phyloP scores from a whole-genome alignment of 257 asterid genomes.

The Echium plantagineum region DNA sequence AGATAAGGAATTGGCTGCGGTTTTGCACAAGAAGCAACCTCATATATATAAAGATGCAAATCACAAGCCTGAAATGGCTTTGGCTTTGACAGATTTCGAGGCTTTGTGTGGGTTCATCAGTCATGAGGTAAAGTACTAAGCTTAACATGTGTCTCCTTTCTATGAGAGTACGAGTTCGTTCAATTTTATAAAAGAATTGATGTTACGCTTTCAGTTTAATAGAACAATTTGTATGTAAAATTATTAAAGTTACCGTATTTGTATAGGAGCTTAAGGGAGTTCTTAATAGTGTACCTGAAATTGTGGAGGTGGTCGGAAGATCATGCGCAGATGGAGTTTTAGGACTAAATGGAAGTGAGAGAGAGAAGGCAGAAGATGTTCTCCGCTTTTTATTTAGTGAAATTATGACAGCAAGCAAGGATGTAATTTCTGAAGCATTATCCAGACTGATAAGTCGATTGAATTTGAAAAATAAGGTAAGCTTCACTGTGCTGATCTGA shows the following conservation, averaged over 20 bases:
- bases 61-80: constrained; percentile 99
- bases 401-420: constrained; percentile 63
- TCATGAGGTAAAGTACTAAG: constrained; percentile 39
- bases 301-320: constrained; percentile 63
- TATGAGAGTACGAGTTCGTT: no score
- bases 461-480: constrained; percentile 46
- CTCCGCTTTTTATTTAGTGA: constrained; percentile 48
- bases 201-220: no score
- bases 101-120: constrained; percentile 77
- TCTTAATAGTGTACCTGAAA: constrained; percentile 76
- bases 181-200: background rate
- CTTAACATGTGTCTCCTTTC: background rate
- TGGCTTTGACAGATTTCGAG: constrained; percentile 77
- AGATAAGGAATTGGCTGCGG: constrained; percentile 63
- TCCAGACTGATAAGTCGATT: constrained; percentile 60
- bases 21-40: constrained; percentile 63
- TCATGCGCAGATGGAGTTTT: constrained; percentile 35
- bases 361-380: constrained; percentile 44
- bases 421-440: constrained; percentile 38
- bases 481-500: background rate
- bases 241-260: no score
- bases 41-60: constrained; percentile 69
- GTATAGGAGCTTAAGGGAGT: constrained; percentile 69
- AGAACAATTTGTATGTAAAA: no score
- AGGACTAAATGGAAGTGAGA: constrained; percentile 28